A percentile compares a stretch with the other conserved stretches of the same genome.
Evolutionary conservation across 1,284 basidiomycete genomes (phyloP).

Genomic region (Puccinia hordei): DNA sequence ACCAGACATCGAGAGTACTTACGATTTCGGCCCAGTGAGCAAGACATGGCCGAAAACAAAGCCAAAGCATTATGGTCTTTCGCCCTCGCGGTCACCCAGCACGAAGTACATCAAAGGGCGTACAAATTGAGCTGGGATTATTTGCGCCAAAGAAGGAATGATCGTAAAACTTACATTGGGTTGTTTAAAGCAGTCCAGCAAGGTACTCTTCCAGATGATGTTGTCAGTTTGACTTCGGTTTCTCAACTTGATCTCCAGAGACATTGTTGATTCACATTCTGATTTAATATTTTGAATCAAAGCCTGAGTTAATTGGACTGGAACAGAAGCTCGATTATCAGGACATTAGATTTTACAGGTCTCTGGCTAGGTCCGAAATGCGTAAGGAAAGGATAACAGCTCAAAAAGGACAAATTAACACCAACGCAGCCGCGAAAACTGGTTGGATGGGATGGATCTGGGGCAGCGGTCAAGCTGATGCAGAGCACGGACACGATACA

Average conservation of each 20-base stretch:
- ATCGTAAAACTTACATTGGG: constrained; percentile 77
- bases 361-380: constrained; percentile 84
- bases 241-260: background rate
- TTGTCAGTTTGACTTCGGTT: background rate
- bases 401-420: constrained; percentile 61
- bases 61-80: constrained; percentile 77
- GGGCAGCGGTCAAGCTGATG: constrained; percentile 62
- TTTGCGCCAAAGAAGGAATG: constrained; percentile 84
- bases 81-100: constrained; percentile 78
- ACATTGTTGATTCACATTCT: background rate
- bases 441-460: constrained; percentile 85
- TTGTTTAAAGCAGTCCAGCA: constrained; percentile 69
- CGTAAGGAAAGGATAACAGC: constrained; percentile 75
- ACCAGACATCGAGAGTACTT: constrained; percentile 86
- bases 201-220: background rate
- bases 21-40: constrained; percentile 66
- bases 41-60: constrained; percentile 69
- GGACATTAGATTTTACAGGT: constrained; percentile 96
- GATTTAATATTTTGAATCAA: background rate
- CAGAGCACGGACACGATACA: constrained; percentile 57
- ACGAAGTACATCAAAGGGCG: constrained; percentile 81
- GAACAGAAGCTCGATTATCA: constrained; percentile 87
- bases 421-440: constrained; percentile 63
- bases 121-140: constrained; percentile 90
- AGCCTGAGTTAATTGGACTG: constrained; percentile 67